phyloP scores from a whole-genome alignment of 2,329 filamentous ascomycete species.

The Cladosporium velox region DNA sequence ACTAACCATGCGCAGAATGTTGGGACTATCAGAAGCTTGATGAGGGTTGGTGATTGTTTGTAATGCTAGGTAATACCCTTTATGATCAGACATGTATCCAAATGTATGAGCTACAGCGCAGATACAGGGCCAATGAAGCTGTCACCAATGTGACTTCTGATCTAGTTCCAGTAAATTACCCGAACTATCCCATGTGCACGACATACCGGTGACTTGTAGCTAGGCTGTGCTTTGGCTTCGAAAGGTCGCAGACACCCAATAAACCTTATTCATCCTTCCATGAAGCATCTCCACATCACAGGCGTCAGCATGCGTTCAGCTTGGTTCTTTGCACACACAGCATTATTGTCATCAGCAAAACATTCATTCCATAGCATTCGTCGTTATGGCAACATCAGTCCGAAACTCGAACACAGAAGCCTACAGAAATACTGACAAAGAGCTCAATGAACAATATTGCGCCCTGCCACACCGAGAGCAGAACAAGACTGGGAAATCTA shows the following conservation, averaged over 20 bases:
- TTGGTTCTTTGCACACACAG: not conserved
- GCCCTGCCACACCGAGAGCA: not conserved
- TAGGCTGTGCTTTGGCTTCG: not conserved
- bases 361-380: not conserved
- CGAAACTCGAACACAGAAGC: not conserved
- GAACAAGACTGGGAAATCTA: not conserved
- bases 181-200: not conserved
- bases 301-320: not conserved
- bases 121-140: not conserved
- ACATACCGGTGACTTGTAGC: not conserved
- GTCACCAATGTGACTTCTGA: not conserved
- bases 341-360: not conserved
- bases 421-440: not conserved
- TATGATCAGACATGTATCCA: not conserved
- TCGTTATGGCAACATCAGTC: not conserved
- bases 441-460: not conserved
- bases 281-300: not conserved
- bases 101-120: too few relatives aligned
- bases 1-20: conserved; percentile 11
- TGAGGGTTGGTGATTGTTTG: conserved; percentile 11
- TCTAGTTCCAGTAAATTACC: not conserved
- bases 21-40: conserved; percentile 20
- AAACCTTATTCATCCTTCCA: not conserved
- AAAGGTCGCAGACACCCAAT: not conserved
- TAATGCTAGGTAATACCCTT: not conserved